A percentile compares a stretch with the other conserved stretches of the same genome.
Conservation (phyloP, 2,329 filamentous ascomycete genomes). For the Xylariaceae sp. region DNA sequence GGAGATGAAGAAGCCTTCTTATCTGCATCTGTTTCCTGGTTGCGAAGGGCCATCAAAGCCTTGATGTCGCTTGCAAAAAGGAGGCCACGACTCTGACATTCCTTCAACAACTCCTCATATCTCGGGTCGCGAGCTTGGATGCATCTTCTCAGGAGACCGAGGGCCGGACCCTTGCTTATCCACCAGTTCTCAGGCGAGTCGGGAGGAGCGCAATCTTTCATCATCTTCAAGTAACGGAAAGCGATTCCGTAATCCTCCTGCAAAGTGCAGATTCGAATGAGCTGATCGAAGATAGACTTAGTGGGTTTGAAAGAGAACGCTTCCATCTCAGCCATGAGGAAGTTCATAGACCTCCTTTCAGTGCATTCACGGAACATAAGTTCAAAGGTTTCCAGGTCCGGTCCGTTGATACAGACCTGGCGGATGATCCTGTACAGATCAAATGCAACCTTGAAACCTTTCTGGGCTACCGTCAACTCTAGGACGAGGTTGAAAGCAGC, state of each 20-base stretch:
- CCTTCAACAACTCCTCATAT: constrained; percentile 32
- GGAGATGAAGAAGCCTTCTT: neutral
- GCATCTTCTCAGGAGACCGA: constrained; percentile 34
- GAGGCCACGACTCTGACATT: constrained; percentile 28
- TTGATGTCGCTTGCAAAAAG: constrained; percentile 27
- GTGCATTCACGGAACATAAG: constrained; percentile 32
- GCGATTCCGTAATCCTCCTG: constrained; percentile 34
- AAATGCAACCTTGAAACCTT: constrained; percentile 28
- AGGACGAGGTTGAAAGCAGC: constrained; percentile 40
- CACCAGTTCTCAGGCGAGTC: constrained; percentile 25
- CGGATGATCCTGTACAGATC: constrained; percentile 37
- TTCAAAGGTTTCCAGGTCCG: constrained; percentile 35
- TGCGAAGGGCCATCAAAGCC: constrained; percentile 14
- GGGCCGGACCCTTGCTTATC: constrained; percentile 31
- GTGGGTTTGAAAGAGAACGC: constrained; percentile 32
- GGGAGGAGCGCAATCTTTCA: constrained; percentile 19
- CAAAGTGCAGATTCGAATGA: constrained; percentile 32
- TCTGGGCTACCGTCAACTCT: constrained; percentile 31
- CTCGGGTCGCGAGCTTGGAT: constrained; percentile 33
- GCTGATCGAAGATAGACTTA: constrained; percentile 28
- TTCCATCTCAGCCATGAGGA: constrained; percentile 37
- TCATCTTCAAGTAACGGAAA: constrained; percentile 31
- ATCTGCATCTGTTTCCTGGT: neutral
- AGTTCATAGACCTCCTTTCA: constrained; percentile 29
- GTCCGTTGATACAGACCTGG: constrained; percentile 33